phyloP scores from a whole-genome alignment of 139 green algal species.

The Closterium sp. region DNA sequence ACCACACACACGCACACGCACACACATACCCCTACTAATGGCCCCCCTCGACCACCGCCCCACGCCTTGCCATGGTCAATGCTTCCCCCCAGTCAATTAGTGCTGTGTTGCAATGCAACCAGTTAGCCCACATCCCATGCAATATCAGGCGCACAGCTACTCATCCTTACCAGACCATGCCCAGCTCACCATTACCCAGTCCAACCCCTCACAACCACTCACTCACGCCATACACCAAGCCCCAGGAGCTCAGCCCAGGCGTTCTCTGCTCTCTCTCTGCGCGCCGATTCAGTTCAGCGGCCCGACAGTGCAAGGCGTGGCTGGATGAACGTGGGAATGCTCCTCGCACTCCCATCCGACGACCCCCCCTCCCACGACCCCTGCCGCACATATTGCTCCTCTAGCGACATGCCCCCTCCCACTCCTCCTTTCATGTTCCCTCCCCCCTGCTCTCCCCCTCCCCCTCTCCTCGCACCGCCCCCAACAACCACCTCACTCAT shows the following conservation, averaged over 20 bases:
- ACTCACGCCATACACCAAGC: background rate
- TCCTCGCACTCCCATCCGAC: background rate
- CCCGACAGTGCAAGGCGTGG: background rate
- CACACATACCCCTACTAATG: too few relatives aligned
- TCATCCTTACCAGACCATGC: too few relatives aligned
- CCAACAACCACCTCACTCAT: background rate
- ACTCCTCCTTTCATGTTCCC: background rate
- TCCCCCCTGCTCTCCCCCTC: background rate
- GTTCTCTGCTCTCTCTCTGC: too few relatives aligned
- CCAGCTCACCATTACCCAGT: background rate
- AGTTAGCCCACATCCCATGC: background rate
- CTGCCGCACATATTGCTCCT: background rate
- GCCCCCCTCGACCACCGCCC: too few relatives aligned
- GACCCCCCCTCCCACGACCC: background rate
- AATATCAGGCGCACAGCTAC: background rate
- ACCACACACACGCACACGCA: background rate
- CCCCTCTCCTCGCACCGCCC: background rate
- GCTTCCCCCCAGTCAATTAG: background rate
- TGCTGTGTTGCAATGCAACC: background rate
- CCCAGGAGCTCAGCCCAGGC: too few relatives aligned
- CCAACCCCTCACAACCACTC: background rate
- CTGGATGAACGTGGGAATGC: background rate
- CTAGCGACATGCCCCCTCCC: background rate
- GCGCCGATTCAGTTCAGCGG: background rate
- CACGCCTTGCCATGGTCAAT: background rate